Base-by-base conservation (phyloP, 2,329 filamentous ascomycete genomes). In the Fusarium algeriense region DNA sequence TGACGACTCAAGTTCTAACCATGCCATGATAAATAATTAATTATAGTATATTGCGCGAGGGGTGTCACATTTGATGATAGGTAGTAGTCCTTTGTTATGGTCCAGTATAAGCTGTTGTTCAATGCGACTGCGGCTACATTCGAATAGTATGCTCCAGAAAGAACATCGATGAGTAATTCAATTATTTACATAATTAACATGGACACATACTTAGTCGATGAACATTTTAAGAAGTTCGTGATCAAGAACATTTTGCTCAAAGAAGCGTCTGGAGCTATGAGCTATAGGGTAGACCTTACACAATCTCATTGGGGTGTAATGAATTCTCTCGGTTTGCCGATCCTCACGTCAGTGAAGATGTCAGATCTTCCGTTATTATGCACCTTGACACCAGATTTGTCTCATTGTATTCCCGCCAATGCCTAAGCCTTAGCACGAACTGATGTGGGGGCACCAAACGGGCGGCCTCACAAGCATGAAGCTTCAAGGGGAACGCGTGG, bases 391-490 rank as follows among this genome's bases (percentile, higher is more conserved):
- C 48, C 37, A 43, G 43, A 46, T 56, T 45, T 61, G 64, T 70
- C 64, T 48, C 48, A 56, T 46, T 56, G 55, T 43, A 70, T 46
- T 44, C 34, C 37, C 41, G 23, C 46, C 28, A 40, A 44, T 44
- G 55, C n/a, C 41, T 14, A 41, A 43, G 37, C 44, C 50, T 56
- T 70, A 67, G 67, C 55, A 75, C 46, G 45, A 43, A 58, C 58
- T 64, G 57, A 53, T 64, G 69, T 75, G 60, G 66, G 63, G 70
- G 57, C 49, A 37, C 34, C 15, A 57, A 58, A 62, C 52, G 67
- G 73, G 73, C 70, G 73, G 72, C 72, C 73, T 75, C 73, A 61
- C 48, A 52, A 44, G 38, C 38, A 67, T 43, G 38, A 54, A 50
- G 35, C 54, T 40, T 52, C 14, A 17, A 46, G 14, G 30, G 35